Evolutionary conservation across 2,329 filamentous ascomycete species (phyloP).

Genomic region (Ascochyta viciae-villosae): DNA sequence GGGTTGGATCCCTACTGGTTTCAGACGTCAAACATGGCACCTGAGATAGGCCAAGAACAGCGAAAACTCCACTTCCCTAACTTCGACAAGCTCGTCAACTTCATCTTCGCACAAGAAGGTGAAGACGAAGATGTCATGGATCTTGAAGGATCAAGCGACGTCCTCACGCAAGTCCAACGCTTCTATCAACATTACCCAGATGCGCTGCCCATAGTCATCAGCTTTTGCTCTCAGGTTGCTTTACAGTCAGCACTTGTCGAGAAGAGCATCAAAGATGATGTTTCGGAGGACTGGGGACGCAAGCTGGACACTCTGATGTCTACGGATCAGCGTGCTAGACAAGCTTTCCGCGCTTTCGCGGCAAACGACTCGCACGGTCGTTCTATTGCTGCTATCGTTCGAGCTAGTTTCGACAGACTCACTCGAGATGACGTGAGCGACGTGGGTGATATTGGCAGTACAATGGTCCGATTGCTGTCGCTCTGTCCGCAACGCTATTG

Average conservation of each 20-base stretch:
- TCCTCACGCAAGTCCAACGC: conserved; percentile 35
- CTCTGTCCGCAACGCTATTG: conserved; percentile 59
- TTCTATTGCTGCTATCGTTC: conserved; percentile 52
- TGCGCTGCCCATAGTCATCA: conserved; percentile 73
- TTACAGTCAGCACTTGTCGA: conserved; percentile 62
- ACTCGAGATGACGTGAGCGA: conserved; percentile 50
- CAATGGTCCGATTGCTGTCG: conserved; percentile 63
- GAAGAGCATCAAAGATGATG: conserved; percentile 55
- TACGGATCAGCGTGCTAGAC: conserved; percentile 71
- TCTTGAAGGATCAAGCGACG: conserved; percentile 34
- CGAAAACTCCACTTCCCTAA: conserved; percentile 46
- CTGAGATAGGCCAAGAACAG: conserved; percentile 31
- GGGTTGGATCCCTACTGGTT: conserved; percentile 84
- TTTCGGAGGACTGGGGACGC: conserved; percentile 85
- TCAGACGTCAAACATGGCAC: conserved; percentile 61
- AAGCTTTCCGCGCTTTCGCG: conserved; percentile 62
- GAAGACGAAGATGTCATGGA: conserved; percentile 47
- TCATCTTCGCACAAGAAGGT: conserved; percentile 52
- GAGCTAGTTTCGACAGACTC: conserved; percentile 55
- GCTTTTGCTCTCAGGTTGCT: conserved; percentile 70
- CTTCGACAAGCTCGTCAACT: conserved; percentile 54
- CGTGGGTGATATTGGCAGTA: conserved; percentile 55
- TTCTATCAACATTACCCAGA: conserved; percentile 48
- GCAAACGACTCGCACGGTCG: conserved; percentile 41
- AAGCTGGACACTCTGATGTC: conserved; percentile 76